Percentiles rank a stretch among this genome's conserved stretches.
Conservation (phyloP, 768 basidiomycete genomes). For the Russula brevipes region DNA sequence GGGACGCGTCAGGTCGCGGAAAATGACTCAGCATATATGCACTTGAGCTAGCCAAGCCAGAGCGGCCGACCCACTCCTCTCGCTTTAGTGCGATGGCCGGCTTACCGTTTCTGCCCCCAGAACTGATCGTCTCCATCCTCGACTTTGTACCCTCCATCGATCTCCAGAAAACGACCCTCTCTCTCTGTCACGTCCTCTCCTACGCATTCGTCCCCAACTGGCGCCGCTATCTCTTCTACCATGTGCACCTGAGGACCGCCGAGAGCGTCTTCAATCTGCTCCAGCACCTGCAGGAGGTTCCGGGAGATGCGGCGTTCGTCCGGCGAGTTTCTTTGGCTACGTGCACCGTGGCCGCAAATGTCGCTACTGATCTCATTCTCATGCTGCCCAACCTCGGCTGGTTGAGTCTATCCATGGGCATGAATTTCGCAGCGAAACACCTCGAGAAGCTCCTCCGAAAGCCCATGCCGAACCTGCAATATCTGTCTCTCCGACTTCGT, state of each 20-base stretch:
- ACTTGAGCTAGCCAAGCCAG: no score
- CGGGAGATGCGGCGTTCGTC: constrained; percentile 32
- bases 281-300: constrained; percentile 43
- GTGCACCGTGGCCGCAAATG: constrained; percentile 69
- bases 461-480: constrained; percentile 43
- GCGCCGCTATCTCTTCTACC: constrained; percentile 50
- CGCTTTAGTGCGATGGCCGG: no score
- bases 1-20: no score
- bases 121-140: constrained; percentile 61
- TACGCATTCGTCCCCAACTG: constrained; percentile 44
- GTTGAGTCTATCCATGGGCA: constrained; percentile 66
- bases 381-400: constrained; percentile 48
- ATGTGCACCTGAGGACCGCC: constrained; percentile 45
- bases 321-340: constrained; percentile 48
- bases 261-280: constrained; percentile 56
- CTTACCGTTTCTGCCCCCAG: constrained; percentile 47
- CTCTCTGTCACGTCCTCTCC: constrained; percentile 62
- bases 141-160: constrained; percentile 42
- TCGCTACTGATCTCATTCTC: constrained; percentile 57
- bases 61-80: no score
- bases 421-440: constrained; percentile 75
- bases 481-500: constrained; percentile 66
- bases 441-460: constrained; percentile 60
- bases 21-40: no score
- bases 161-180: constrained; percentile 49